Evolutionary conservation across 768 basidiomycete genomes (phyloP).

Genomic region (Gautieria morchelliformis): DNA sequence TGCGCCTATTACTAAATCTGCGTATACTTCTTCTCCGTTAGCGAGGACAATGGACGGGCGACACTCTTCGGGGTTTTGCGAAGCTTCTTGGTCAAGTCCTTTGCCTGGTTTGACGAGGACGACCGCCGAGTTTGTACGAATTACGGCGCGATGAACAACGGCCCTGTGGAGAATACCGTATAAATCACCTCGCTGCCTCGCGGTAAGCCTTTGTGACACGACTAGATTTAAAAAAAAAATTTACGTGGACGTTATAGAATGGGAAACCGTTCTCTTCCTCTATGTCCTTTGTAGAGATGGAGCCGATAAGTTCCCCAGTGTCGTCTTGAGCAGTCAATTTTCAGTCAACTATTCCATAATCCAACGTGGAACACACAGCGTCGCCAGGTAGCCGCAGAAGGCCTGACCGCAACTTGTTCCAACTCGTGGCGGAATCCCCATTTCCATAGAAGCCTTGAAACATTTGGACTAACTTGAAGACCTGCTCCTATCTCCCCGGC

Average conservation of each 20-base stretch:
- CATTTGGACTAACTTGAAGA: slow-evolving; percentile 39
- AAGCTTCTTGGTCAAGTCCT: too few species aligned
- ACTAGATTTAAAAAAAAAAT: not conserved
- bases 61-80: not conserved
- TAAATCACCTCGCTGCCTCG: slow-evolving; percentile 24
- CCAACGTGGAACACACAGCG: slow-evolving; percentile 20
- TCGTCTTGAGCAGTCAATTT: too few species aligned
- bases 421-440: slow-evolving; percentile 42
- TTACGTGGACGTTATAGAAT: not conserved
- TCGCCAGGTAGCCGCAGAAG: slow-evolving; percentile 29
- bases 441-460: slow-evolving; percentile 36
- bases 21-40: slow-evolving; percentile 31
- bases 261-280: too few species aligned
- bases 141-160: slow-evolving; percentile 32
- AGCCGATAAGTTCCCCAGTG: too few species aligned
- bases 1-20: slow-evolving; percentile 39
- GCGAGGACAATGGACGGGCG: slow-evolving; percentile 27
- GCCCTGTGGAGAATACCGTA: slow-evolving; percentile 34
- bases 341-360: too few species aligned
- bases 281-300: too few species aligned
- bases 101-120: slow-evolving; percentile 20
- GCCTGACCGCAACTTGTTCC: slow-evolving; percentile 27
- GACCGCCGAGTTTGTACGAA: slow-evolving; percentile 28
- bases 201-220: slow-evolving; percentile 17
- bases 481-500: slow-evolving; percentile 43